phyloP scores from a whole-genome alignment of 495 filamentous ascomycete species.

The Daldinia caldariorum region DNA sequence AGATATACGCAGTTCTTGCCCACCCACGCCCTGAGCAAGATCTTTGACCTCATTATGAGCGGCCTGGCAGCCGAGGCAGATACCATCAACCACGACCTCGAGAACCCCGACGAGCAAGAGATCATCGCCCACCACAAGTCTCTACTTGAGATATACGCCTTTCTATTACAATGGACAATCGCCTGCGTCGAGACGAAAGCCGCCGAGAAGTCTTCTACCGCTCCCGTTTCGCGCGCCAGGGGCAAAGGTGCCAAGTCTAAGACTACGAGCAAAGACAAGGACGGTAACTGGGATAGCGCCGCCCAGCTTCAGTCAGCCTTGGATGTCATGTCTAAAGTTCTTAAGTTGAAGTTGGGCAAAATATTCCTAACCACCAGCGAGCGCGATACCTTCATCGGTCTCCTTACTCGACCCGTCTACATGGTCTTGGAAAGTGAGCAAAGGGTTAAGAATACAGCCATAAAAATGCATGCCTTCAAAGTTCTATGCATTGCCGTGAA shows the following conservation, averaged over 20 bases:
- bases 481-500: slow-evolving; percentile 97
- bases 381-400: slow-evolving; percentile 89
- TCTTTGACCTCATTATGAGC: slow-evolving; percentile 91
- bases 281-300: slow-evolving; percentile 87
- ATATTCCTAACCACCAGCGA: slow-evolving; percentile 98
- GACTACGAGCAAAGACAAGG: slow-evolving; percentile 62
- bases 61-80: slow-evolving; percentile 95
- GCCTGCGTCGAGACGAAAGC: slow-evolving; percentile 92
- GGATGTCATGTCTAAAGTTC: slow-evolving; percentile 93
- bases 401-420: slow-evolving; percentile 95
- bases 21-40: slow-evolving; percentile 83
- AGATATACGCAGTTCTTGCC: slow-evolving; percentile 88
- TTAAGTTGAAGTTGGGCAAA: slow-evolving; percentile 89
- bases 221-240: slow-evolving; percentile 73
- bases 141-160: slow-evolving; percentile 92
- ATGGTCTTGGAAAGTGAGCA: slow-evolving; percentile 93
- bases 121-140: slow-evolving; percentile 84
- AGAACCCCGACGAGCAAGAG: slow-evolving; percentile 86
- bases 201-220: slow-evolving; percentile 82
- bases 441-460: slow-evolving; percentile 86
- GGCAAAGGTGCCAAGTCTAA: slow-evolving; percentile 83
- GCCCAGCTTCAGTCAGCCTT: slow-evolving; percentile 86
- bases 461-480: slow-evolving; percentile 97
- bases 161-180: slow-evolving; percentile 93
- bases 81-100: slow-evolving; percentile 82